These are phyloP conservation scores for Cetradonia linearis DNA, from an alignment of 495 filamentous ascomycete species.

Conservation along the genomic window DNA sequence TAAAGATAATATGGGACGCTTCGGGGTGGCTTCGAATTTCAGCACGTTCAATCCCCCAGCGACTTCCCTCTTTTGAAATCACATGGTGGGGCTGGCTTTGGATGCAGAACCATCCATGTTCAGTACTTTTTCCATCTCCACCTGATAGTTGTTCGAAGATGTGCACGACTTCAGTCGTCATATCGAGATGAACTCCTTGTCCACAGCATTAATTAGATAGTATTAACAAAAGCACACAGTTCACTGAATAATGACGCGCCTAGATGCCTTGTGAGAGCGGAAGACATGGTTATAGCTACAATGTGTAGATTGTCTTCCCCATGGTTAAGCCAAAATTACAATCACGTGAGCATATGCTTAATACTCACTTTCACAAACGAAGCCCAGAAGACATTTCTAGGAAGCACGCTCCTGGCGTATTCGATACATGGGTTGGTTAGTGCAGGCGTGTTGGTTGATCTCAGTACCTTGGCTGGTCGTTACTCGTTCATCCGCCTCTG, in stretches of 20 bases:
- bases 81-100: not conserved
- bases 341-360: not conserved
- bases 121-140: not conserved
- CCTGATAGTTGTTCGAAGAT: not conserved
- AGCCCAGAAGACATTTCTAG: not conserved
- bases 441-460: not conserved
- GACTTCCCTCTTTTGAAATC: not conserved
- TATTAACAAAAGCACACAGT: not conserved
- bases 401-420: not conserved
- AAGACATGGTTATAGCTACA: not conserved
- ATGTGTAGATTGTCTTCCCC: not conserved
- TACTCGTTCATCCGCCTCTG: too few species aligned
- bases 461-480: not conserved
- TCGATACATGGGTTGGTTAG: not conserved
- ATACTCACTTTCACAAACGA: not conserved
- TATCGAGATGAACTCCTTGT: not conserved
- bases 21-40: not conserved
- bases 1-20: not conserved
- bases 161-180: not conserved
- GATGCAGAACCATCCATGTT: not conserved
- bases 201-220: not conserved
- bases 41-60: not conserved
- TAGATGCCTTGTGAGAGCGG: not conserved
- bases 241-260: not conserved
- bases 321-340: not conserved